Base-by-base conservation (phyloP, 2,329 filamentous ascomycete genomes). In the Epichloe gansuensis region DNA sequence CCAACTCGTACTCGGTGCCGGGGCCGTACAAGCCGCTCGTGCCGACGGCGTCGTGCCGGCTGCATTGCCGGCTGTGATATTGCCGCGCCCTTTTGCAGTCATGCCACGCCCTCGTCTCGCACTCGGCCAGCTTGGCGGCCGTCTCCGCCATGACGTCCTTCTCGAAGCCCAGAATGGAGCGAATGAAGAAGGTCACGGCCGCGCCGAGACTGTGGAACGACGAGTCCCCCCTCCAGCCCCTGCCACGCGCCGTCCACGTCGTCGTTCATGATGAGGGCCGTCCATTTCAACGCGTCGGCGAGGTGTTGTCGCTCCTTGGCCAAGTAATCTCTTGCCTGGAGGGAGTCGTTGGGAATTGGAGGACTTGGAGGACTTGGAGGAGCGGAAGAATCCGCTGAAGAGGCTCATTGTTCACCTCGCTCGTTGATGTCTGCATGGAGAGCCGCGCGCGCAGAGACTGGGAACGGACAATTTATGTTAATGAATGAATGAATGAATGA, bases 141-240 rank as follows among this genome's bases (percentile, higher is more conserved):
- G 93, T 89, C 72, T 94, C 83, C 53, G 81, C 82, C 85, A 97
- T 93, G 58, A 94, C 77, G 3, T 93, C 83, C 67, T 94, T 91
- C 69, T 97, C 93, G 61, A 95, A 93, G 2, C 91, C 91, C 1
- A 97, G 72, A 2, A 93, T 85, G 17, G 91, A 90, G 60, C 83
- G 78, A 68, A 97, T 83, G 65, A 97, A 97, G 45, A 81, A 82
- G 21, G 90, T 83, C 37, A 95, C 83, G 50, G 88, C 86, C 58
- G 84, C 76, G 34, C 90, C 91, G 37, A 97, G 76, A 72, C 86
- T 74, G 69, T 98, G 93, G 64, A 94, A 97, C n/a, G 88, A 81
- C 5, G 91, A 95, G 59, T 79, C 77, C 45, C 86, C 84, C 59
- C 84, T 78, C 77, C 38, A 95, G 75, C 43, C 82, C 81, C 55